These are phyloP conservation scores for Trichosanthes truncata DNA, from an alignment of 306 rosid species.

Conservation along the genomic window DNA sequence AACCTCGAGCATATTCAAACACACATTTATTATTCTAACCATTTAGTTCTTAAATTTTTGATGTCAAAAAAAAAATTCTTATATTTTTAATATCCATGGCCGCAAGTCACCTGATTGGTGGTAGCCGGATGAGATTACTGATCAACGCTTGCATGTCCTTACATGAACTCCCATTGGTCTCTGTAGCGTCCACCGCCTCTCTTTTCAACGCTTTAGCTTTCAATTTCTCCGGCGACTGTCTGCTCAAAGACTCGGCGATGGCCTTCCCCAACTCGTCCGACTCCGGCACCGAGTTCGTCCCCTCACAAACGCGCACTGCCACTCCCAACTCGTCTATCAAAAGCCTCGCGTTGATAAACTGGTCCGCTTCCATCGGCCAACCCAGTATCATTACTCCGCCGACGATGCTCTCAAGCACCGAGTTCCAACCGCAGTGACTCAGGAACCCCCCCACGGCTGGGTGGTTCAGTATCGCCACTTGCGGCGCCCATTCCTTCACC, in stretches of 20 bases:
- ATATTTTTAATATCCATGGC: no score
- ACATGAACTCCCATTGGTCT: constrained; percentile 29
- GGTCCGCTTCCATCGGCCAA: constrained; percentile 92
- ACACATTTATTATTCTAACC: no score
- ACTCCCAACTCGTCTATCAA: constrained; percentile 43
- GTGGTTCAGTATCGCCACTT: constrained; percentile 32
- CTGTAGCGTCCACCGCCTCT: constrained; percentile 24
- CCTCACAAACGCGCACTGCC: constrained; percentile 38
- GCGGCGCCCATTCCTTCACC: constrained; percentile 44
- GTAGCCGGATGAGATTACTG: constrained; percentile 7
- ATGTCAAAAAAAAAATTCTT: no score
- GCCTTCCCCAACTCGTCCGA: constrained; percentile 28
- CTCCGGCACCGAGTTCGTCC: constrained; percentile 36
- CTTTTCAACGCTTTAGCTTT: constrained; percentile 24
- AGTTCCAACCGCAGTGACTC: constrained; percentile 70
- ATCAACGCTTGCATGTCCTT: constrained; percentile 30
- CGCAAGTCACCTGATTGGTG: no score
- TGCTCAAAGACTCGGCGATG: constrained; percentile 11
- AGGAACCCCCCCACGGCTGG: constrained; percentile 42
- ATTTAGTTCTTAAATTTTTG: no score
- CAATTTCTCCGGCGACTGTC: constrained; percentile 14
- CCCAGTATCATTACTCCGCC: constrained; percentile 41
- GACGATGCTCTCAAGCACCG: constrained; percentile 37
- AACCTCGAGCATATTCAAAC: no score
- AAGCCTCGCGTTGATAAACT: constrained; percentile 38